These are phyloP conservation scores for Nicotiana paniculata DNA, from an alignment of 257 asterid species.

Conservation along the genomic window DNA sequence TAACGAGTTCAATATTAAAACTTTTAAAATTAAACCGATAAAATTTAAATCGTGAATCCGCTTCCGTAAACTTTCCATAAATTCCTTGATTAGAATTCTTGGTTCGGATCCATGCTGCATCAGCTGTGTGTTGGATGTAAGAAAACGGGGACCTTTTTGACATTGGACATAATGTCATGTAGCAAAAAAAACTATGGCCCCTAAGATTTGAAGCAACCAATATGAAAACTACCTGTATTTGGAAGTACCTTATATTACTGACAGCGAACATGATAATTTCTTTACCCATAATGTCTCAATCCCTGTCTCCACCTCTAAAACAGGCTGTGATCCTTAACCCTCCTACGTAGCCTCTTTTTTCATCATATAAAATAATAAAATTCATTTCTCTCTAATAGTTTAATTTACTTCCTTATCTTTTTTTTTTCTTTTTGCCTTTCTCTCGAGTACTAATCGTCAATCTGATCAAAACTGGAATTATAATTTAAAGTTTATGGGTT, in stretches of 20 bases:
- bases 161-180: slow-evolving; percentile 9
- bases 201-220: slow-evolving; percentile 35
- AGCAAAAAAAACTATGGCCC: slow-evolving; percentile 30
- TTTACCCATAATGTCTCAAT: slow-evolving; percentile 26
- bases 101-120: not conserved
- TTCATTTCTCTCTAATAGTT: not conserved
- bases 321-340: slow-evolving; percentile 24
- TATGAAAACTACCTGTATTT: slow-evolving; percentile 48
- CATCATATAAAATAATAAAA: slow-evolving; percentile 33
- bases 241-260: slow-evolving; percentile 37
- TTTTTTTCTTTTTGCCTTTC: not conserved
- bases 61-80: rapidly evolving
- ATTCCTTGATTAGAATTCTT: not conserved
- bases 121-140: not conserved
- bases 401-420: not conserved
- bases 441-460: not conserved
- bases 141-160: not conserved
- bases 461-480: too few species aligned
- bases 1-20: too few species aligned
- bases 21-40: too few species aligned
- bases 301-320: slow-evolving; percentile 27
- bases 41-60: too few species aligned
- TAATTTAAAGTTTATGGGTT: too few species aligned
- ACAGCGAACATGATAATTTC: slow-evolving; percentile 43
- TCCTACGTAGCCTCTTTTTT: slow-evolving; percentile 32